phyloP scores from a whole-genome alignment of 257 asterid genomes.

The Nicotiana obtusifolia region DNA sequence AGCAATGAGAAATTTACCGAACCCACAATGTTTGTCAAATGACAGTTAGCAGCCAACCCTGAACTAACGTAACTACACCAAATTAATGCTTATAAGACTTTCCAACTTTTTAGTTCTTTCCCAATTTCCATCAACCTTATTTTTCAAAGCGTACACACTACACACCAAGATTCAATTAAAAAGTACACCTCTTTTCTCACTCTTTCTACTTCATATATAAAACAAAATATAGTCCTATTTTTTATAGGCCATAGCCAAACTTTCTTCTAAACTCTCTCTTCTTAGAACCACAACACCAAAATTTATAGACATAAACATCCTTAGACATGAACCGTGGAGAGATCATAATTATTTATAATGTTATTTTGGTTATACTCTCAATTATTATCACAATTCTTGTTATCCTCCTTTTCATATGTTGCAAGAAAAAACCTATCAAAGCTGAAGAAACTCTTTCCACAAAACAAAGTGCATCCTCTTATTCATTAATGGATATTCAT shows the following conservation, averaged over 20 bases:
- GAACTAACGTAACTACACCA: slow-evolving; percentile 15
- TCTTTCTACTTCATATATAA: background rate
- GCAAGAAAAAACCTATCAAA: slow-evolving; percentile 34
- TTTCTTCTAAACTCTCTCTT: background rate
- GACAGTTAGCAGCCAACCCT: slow-evolving; percentile 26
- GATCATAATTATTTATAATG: slow-evolving; percentile 29
- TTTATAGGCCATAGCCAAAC: background rate
- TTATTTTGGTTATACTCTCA: slow-evolving; percentile 32
- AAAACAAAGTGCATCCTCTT: slow-evolving; percentile 37
- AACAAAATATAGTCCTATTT: background rate
- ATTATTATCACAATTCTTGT: slow-evolving; percentile 26
- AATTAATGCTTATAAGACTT: slow-evolving; percentile 1
- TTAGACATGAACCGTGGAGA: slow-evolving; percentile 25
- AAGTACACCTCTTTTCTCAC: background rate
- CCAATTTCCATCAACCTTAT: background rate
- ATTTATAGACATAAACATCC: background rate
- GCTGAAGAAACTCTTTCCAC: slow-evolving; percentile 26
- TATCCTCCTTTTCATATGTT: slow-evolving; percentile 32
- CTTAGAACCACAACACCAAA: background rate
- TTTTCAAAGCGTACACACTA: slow-evolving; percentile 13
- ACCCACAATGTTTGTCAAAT: background rate
- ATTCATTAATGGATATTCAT: slow-evolving; percentile 60
- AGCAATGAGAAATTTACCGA: background rate
- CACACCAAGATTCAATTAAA: slow-evolving; percentile 2
- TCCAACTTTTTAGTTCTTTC: slow-evolving; percentile 7